These are phyloP conservation scores for Penicillium sp. DNA, from an alignment of 2,329 filamentous ascomycete species.

Conservation along the genomic window DNA sequence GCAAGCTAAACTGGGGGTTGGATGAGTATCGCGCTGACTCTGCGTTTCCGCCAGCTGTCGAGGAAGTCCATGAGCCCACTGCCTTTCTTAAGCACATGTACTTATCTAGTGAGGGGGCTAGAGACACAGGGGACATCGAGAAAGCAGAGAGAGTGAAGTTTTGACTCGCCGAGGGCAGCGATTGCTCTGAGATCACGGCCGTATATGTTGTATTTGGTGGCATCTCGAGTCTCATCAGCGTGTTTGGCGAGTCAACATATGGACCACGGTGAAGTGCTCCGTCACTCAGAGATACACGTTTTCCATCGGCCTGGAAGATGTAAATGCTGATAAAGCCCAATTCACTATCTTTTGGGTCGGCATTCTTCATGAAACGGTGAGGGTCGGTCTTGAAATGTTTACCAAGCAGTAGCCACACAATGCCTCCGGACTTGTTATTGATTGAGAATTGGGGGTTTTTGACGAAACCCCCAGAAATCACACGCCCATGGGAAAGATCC, in stretches of 20 bases:
- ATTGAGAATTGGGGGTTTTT: conserved; percentile 66
- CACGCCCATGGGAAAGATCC: conserved; percentile 59
- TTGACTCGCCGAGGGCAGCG: conserved; percentile 72
- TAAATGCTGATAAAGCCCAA: conserved; percentile 88
- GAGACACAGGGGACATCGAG: conserved; percentile 64
- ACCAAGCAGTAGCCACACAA: conserved; percentile 82
- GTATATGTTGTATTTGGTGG: conserved; percentile 58
- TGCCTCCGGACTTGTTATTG: conserved; percentile 58
- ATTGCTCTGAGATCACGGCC: conserved; percentile 76
- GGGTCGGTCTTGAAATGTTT: conserved; percentile 80
- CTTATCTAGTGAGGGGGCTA: conserved; percentile 65
- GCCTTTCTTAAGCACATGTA: conserved; percentile 65
- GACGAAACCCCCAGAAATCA: conserved; percentile 75
- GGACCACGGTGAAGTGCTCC: conserved; percentile 73
- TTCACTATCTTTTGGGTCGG: conserved; percentile 53
- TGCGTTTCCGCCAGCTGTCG: conserved; percentile 83
- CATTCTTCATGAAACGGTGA: conserved; percentile 44
- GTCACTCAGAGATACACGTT: conserved; percentile 74
- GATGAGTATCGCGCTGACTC: conserved; percentile 74
- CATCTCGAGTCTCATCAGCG: conserved; percentile 74
- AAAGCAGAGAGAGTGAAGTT: conserved; percentile 88
- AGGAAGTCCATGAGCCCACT: conserved; percentile 72
- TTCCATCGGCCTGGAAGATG: conserved; percentile 72
- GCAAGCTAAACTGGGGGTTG: conserved; percentile 84
- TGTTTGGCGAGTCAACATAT: conserved; percentile 95